A percentile compares a stretch with the other conserved stretches of the same genome.
phyloP scores from a whole-genome alignment of 2,329 filamentous ascomycete genomes.

The Fulvia fulva region DNA sequence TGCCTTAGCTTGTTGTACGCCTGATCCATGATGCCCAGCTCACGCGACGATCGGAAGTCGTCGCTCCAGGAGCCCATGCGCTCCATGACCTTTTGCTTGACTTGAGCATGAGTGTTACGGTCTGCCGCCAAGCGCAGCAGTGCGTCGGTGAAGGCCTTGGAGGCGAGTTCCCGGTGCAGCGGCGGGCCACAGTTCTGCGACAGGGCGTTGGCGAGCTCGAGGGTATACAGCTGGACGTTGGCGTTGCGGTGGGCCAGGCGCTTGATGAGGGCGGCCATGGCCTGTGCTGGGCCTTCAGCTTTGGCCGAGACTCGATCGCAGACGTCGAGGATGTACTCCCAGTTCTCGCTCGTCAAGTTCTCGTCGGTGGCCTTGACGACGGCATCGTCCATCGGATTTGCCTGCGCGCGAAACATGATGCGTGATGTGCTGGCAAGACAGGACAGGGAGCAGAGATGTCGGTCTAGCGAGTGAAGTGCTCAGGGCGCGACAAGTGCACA shows the following conservation, averaged over 20 bases:
- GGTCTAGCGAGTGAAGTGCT: background rate
- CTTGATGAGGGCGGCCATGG: slow-evolving; percentile 85
- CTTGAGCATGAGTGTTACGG: slow-evolving; percentile 88
- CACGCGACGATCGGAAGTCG: slow-evolving; percentile 85
- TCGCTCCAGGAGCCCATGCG: slow-evolving; percentile 95
- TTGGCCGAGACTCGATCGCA: slow-evolving; percentile 37
- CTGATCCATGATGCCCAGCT: slow-evolving; percentile 96
- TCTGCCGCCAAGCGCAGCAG: slow-evolving; percentile 87
- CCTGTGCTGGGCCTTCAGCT: slow-evolving; percentile 39
- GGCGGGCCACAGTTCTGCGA: slow-evolving; percentile 85
- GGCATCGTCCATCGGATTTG: slow-evolving; percentile 13
- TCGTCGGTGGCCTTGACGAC: slow-evolving; percentile 84
- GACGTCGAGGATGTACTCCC: slow-evolving; percentile 61
- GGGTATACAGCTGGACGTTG: slow-evolving; percentile 91
- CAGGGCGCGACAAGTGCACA: background rate
- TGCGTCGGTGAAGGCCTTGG: slow-evolving; percentile 89
- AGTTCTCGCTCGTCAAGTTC: slow-evolving; percentile 84
- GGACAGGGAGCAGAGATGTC: background rate
- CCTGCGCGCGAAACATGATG: slow-evolving; percentile 10
- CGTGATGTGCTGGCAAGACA: slow-evolving; percentile 6
- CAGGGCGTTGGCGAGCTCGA: slow-evolving; percentile 87
- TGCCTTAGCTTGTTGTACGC: slow-evolving; percentile 84
- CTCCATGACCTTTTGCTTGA: slow-evolving; percentile 95
- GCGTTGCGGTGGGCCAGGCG: slow-evolving; percentile 88
- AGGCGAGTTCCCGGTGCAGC: slow-evolving; percentile 86